Evolutionary conservation across 2,329 filamentous ascomycete species (phyloP), one percentile per base, ranked within the genome.

Genomic region (Mycosphaerella sp.): DNA sequence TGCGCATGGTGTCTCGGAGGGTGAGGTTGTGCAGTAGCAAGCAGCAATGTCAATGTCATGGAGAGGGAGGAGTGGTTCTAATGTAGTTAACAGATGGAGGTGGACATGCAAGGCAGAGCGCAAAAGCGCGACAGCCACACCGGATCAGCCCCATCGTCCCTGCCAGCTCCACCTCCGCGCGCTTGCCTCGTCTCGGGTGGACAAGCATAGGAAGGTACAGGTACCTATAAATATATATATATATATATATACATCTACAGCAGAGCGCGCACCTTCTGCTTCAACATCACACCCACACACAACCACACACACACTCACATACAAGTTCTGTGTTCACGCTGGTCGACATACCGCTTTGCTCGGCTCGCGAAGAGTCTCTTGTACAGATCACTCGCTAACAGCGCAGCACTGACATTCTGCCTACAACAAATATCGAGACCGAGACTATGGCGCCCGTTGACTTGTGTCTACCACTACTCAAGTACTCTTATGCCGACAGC

Each of bases 401-500:
- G 6, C 21, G n/a, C 44, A 58, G 52, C 52, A 44, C 54, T 57
- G 17, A 41, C 17, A 8, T 41, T 13, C 8, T 5, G 10, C 10
- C 17, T 41, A 13, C 39, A 39, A 16, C 36, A n/a, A n/a, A n/a
- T n/a, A 39, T 14, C 14, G 34, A 25, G 21, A 6, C 30, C 30
- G 30, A 12, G 30, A 8, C 30, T 12, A 34, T 34, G 30, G 30
- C 36, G 13, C 21, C 36, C 6, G 57, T 59, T n/a, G 53, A 62
- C 41, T 41, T 66, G 17, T 59, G 57, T 53, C 53, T 66, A n/a
- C 53, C 55, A 27, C 44, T 66, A n/a, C 27, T 58, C 30, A 67
- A 66, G 47, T 66, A 58, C 50, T 68, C 65, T 2, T 59, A 59
- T 44, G 68, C 70, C 14, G 59, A 57, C 12, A 66, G 69, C 53